Evolutionary conservation across 139 green algal species (phyloP), one percentile per base, ranked within the genome.

Genomic region (Chlamydomonas sp.): DNA sequence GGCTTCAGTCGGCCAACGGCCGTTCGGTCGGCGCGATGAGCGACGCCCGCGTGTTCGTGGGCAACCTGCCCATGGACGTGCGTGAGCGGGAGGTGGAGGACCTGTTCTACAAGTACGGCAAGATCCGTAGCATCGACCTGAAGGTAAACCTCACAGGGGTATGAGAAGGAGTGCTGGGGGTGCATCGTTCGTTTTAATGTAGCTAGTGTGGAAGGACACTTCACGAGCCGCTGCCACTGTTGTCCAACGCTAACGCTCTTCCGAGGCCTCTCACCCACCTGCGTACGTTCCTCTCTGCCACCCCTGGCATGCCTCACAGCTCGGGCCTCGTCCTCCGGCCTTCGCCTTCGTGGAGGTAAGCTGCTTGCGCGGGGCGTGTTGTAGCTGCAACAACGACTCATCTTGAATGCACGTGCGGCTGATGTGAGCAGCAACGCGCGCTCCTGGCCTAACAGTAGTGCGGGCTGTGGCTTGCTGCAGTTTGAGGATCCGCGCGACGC

Each of bases 61-160:
- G 96, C 81, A 98, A 98, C 77, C 91, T 99, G 62, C 97, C 97
- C 10, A 89, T 93, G 18, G 95, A 98, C 79, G 91, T 98, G 4
- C 91, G 92, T 18, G 96, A 99, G 82, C 87, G 94, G 1, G 97
- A 99, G 84, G 72, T 99, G 0, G 95, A 97, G 72, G 95, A 98
- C 64, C 77, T 98, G 14, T 98, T 98, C 87, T 90, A 93, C 86
- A 98, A 98, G 94, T 99, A 97, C 90, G 97, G 97, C 17, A 75
- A 90, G 2, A 97, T 99, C 73, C 78, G 86, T 17, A 85, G 92
- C 59, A 96, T 99, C 63, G 95, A 99, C 88, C 91, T 99, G 84
- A 99, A 99, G 92, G 83, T 88, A 49, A 49, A 49, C 31, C 31
- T 49, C 31, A 49, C 31, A 49, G 62, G 31, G 76, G 3, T 2